Base-by-base conservation (phyloP, 768 basidiomycete species). In the Cystobasidiopsis lactophilus region DNA sequence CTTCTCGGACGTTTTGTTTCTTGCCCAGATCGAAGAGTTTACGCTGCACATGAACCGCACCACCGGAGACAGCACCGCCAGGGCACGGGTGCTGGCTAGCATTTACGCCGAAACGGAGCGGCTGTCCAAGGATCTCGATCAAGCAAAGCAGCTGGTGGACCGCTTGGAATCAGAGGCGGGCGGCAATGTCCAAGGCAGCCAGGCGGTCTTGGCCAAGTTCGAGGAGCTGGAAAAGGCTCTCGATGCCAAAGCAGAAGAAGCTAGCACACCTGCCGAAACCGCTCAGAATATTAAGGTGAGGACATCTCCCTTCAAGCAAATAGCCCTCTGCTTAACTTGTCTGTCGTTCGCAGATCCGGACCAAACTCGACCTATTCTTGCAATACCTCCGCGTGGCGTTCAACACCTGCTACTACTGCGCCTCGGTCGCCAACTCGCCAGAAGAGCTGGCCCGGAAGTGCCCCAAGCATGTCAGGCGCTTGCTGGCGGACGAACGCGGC, bases 381-480 rank as follows among this genome's bases (percentile, higher is more conserved):
- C 79, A 81, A 49, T 96, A 93, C 69, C 71, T 98, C 64, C 84
- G 93, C 60, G 74, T 78, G 65, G 89, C 83, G 51, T 88, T 81
- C 69, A 75, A 85, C 75, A 79, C 84, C 64, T 93, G 93, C 76
- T 98, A 91, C 70, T 98, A 98, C 70, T 98, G 93, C 73, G 79
- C 81, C 62, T 78, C 85, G 65, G 76, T 84, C 60, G 81, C 79
- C 66, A 81, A 91, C 70, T 86, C 86, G 71, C 69, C 82, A 67
- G 93, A 98, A 70, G 86, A 93, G 72, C 74, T 98, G 62, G 80
- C 86, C 68, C 77, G 85, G 65, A 85, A 86, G 70, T 95, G 91
- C 73, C 71, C 93, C 61, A 78, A 78, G 70, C 93, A 98, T 70
- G 73, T 82, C 58, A 76, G 91, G 68, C 46, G 50, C 21, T 19